Conservation (phyloP, 768 basidiomycete species). For the Scleroderma bovista region DNA sequence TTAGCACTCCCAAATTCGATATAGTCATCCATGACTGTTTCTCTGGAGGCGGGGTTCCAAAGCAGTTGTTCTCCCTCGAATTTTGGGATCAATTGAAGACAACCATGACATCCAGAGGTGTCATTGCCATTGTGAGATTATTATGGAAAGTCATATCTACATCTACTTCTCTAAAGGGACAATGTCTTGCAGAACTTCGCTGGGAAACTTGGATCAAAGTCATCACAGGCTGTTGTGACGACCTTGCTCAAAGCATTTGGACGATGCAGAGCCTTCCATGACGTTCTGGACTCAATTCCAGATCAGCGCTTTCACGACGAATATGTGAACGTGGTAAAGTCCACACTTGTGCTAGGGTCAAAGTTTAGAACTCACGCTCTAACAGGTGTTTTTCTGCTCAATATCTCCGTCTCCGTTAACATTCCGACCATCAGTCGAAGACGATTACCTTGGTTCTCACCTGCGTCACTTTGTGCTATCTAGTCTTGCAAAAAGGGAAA, state of each 20-base stretch:
- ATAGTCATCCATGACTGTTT: constrained; percentile 89
- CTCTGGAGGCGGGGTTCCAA: constrained; percentile 87
- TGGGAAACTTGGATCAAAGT: constrained; percentile 57
- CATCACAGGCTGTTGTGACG: constrained; percentile 58
- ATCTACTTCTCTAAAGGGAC: constrained; percentile 2
- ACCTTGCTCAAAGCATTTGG: constrained; percentile 71
- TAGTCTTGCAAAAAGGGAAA: constrained; percentile 47
- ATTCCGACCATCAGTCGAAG: constrained; percentile 49
- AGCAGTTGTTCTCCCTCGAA: constrained; percentile 76
- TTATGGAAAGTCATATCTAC: not conserved
- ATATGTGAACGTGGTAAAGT: constrained; percentile 70
- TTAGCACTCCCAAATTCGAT: constrained; percentile 41
- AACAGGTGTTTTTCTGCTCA: constrained; percentile 81
- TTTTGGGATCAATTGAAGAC: constrained; percentile 73
- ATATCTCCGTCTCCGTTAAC: constrained; percentile 45
- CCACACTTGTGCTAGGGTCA: not conserved
- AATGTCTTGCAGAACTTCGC: constrained; percentile 67
- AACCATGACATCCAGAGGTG: constrained; percentile 62
- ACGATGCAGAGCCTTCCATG: constrained; percentile 81
- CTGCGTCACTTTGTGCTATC: constrained; percentile 58
- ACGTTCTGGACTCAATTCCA: constrained; percentile 42
- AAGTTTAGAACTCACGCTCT: not conserved
- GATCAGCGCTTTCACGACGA: constrained; percentile 45
- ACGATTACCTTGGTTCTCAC: constrained; percentile 65
- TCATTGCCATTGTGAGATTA: constrained; percentile 71